Evolutionary conservation across 2,329 filamentous ascomycete genomes (phyloP).

Genomic region (Colletotrichum navitas): DNA sequence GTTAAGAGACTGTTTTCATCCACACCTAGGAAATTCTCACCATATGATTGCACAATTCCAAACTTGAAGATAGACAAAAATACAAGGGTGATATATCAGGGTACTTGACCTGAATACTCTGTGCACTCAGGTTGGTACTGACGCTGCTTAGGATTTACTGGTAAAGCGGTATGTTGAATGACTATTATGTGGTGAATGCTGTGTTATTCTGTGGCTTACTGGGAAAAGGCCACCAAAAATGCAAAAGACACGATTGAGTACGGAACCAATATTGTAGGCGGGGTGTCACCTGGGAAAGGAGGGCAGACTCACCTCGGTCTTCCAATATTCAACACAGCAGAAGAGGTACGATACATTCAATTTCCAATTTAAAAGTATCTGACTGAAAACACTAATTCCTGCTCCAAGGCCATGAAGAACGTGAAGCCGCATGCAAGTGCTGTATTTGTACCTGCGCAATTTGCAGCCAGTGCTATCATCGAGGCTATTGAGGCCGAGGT

Average conservation of each 20-base stretch:
- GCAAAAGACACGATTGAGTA: conserved; percentile 55
- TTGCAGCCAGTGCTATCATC: conserved; percentile 76
- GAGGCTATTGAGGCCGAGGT: conserved; percentile 84
- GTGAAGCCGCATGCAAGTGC: conserved; percentile 75
- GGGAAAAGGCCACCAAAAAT: conserved; percentile 52
- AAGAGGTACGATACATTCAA: conserved; percentile 46
- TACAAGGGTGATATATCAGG: conserved; percentile 55
- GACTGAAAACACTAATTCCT: not conserved
- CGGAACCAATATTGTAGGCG: conserved; percentile 54
- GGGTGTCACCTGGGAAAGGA: conserved; percentile 55
- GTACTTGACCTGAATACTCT: conserved; percentile 30
- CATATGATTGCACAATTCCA: conserved; percentile 49
- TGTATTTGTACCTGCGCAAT: conserved; percentile 79
- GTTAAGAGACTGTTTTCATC: not conserved
- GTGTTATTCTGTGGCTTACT: not conserved
- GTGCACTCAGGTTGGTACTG: not conserved
- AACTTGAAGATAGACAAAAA: conserved; percentile 48
- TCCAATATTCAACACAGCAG: conserved; percentile 53
- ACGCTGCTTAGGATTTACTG: conserved; percentile 51
- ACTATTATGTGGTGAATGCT: not conserved
- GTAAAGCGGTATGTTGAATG: conserved; percentile 50
- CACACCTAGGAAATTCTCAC: not conserved
- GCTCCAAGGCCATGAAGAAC: conserved; percentile 49
- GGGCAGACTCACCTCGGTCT: conserved; percentile 50
- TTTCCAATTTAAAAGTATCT: too few species aligned